Conservation (phyloP, 2,329 filamentous ascomycete genomes). For the Fusarium nanum region DNA sequence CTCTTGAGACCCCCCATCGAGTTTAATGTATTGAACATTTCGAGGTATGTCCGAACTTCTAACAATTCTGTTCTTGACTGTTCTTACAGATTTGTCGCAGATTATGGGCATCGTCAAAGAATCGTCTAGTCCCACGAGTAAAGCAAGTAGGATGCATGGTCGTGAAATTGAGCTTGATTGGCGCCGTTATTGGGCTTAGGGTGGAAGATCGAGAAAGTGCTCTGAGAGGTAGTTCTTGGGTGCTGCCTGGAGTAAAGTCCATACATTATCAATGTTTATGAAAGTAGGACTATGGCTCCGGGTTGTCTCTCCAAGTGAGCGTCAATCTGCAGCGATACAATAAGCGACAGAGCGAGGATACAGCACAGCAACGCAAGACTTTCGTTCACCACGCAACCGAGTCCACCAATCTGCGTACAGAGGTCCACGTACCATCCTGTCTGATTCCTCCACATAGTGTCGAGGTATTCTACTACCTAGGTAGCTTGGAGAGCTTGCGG, state of each 20-base stretch:
- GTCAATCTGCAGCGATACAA: accelerated
- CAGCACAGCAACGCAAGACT: not conserved
- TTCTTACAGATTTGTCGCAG: not conserved
- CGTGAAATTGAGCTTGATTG: not conserved
- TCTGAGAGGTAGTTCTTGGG: no score
- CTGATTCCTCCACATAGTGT: not conserved
- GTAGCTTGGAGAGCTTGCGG: no score
- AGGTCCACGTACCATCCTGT: not conserved
- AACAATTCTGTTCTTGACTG: not conserved
- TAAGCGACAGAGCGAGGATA: not conserved
- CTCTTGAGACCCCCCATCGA: not conserved
- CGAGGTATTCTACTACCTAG: no score
- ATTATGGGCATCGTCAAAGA: not conserved
- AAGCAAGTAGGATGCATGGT: not conserved
- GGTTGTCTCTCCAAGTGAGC: not conserved
- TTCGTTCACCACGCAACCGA: accelerated
- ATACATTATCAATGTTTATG: not conserved
- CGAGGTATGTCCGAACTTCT: not conserved
- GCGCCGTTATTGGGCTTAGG: not conserved
- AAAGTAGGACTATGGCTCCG: not conserved
- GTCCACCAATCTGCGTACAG: not conserved
- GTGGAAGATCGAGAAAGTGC: no score
- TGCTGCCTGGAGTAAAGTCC: not conserved
- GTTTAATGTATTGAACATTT: not conserved
- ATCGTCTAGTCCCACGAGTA: not conserved